These are phyloP conservation scores for Phytophthora fragariaefolia DNA, from an alignment of 352 stramenopile genomes.

Conservation along the genomic window DNA sequence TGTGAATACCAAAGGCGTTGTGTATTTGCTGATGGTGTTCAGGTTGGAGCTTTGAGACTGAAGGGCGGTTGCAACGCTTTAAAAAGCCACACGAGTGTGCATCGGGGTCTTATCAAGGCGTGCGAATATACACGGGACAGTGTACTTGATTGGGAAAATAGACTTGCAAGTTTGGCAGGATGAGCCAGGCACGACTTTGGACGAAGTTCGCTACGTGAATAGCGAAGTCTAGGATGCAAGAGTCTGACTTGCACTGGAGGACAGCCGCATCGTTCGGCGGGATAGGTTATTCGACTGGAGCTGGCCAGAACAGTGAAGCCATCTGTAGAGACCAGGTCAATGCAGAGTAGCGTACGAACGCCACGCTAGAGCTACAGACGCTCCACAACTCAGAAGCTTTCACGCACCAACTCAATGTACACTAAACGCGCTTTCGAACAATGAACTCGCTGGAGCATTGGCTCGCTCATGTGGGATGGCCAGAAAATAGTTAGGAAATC, in stretches of 20 bases:
- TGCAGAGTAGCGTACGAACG: slow-evolving; percentile 3
- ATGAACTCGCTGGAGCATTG: background rate
- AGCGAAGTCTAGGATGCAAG: background rate
- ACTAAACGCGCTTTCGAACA: background rate
- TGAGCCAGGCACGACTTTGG: no score
- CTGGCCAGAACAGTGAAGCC: background rate
- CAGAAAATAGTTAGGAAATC: slow-evolving; percentile 34
- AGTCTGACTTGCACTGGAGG: background rate
- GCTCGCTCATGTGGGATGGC: slow-evolving; percentile 10
- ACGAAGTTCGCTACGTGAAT: no score
- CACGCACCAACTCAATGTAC: background rate
- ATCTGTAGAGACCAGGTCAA: slow-evolving; percentile 6
- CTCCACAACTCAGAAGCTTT: slow-evolving; percentile 4
- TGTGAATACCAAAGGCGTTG: no score
- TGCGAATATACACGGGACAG: no score
- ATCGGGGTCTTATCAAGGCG: no score
- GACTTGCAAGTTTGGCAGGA: no score
- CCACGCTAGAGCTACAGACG: background rate
- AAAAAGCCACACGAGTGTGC: no score
- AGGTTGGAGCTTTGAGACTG: no score
- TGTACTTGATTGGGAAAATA: no score
- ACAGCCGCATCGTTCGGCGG: no score
- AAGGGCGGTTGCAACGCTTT: background rate
- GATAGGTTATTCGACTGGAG: background rate
- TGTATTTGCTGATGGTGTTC: no score